Evolutionary conservation across 2,329 filamentous ascomycete species (phyloP), one percentile per base, ranked within the genome.

Genomic region (Penicillium hesseltinei): DNA sequence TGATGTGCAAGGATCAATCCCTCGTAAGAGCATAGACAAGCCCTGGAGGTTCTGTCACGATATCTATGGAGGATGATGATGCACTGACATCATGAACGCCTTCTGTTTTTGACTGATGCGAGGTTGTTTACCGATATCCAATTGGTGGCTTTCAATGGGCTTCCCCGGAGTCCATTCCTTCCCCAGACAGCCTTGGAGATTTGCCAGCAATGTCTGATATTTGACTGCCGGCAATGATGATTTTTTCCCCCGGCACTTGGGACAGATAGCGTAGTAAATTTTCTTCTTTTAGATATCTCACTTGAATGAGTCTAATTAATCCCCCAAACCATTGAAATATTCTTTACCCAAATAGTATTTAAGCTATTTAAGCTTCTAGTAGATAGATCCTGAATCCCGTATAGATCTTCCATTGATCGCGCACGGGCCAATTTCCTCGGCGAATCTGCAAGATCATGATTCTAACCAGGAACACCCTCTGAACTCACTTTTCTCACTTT

Each of bases 51-150:
- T 36, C 21, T 11, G 11, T 27, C 9, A 17, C 27, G 51, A 47
- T 44, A 36, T 49, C 31, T 21, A n/a, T 33, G 40, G 42, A 45
- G 19, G 8, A 59, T 71, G 68, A 69, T 71, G 67, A 50, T 27
- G 43, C 33, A 50, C 56, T 69, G 69, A 71, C 68, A 71, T 70
- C 69, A 71, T 66, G 51, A 29, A 46, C 29, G 44, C 38, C 23
- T 21, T 56, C 46, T 29, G 8, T 15, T 40, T 47, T 52, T 31
- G 17, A 23, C 9, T 27, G 27, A 17, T 58, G 17, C 19, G 53
- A 43, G 21, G 40, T n/a, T 19, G 38, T 45, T 35, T 49, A 57
- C n/a, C 3, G 15, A 13, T 33, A 17, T 31, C 10, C 10, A 23
- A 57, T 57, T 57, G 49, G 54, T 45, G 43, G 35, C 49, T 29